Evolutionary conservation across 208 protist species (phyloP).

Genomic region (Balamuthia mandrillaris): DNA sequence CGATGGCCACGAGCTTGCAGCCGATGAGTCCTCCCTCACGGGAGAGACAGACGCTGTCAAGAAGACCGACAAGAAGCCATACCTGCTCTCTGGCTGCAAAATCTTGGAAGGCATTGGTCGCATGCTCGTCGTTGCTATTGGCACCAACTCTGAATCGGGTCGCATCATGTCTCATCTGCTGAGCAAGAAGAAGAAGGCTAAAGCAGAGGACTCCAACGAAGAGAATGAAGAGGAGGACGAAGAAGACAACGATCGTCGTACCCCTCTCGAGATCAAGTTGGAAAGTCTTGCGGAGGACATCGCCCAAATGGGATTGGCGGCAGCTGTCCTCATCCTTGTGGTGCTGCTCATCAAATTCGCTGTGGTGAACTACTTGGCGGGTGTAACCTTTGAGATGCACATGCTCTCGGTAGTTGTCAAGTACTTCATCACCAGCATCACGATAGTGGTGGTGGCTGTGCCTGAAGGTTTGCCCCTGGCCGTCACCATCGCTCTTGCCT

Average conservation of each 20-base stretch:
- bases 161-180: constrained; percentile 1
- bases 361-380: too few relatives aligned
- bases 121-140: constrained; percentile 29
- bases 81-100: not conserved
- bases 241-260: not conserved
- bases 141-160: not conserved
- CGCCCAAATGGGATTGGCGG: not conserved
- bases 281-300: not conserved
- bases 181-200: constrained; percentile 1
- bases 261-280: constrained; percentile 1
- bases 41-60: constrained; percentile 29
- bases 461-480: constrained; percentile 94
- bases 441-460: constrained; percentile 95
- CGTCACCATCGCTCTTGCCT: constrained; percentile 96
- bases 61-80: constrained; percentile 37
- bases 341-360: not conserved
- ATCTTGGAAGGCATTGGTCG: constrained; percentile 9
- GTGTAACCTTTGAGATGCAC: too few relatives aligned
- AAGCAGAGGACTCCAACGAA: not conserved
- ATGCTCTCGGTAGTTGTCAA: too few relatives aligned
- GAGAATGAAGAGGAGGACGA: not conserved
- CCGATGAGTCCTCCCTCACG: constrained; percentile 13
- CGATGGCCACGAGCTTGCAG: constrained; percentile 46
- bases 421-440: constrained; percentile 85
- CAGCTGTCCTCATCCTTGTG: not conserved